A percentile compares a stretch with the other conserved stretches of the same genome.
Conservation (phyloP, 306 rosid genomes). For the Lathyrus aphaca region DNA sequence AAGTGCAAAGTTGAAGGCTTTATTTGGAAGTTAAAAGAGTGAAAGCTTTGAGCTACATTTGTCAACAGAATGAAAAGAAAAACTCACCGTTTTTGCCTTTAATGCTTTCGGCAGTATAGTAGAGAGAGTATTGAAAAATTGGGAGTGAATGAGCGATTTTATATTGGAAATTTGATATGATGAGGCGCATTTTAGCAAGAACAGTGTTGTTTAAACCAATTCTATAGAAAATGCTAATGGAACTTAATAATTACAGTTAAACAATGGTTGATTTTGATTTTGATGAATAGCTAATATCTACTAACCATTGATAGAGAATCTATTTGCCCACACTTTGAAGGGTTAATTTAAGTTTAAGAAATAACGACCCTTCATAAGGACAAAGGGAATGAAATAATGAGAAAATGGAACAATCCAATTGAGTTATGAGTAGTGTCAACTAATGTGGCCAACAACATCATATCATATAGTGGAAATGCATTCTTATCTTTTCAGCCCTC, state of each 20-base stretch:
- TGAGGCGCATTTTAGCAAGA: neutral
- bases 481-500: constrained; percentile 53
- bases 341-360: constrained; percentile 8
- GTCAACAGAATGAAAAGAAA: constrained; percentile 38
- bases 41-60: constrained; percentile 44
- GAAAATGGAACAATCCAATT: constrained; percentile 37
- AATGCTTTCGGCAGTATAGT: constrained; percentile 10
- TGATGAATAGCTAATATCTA: neutral
- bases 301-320: neutral
- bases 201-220: neutral
- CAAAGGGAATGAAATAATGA: neutral
- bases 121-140: constrained; percentile 15
- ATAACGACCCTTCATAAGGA: neutral
- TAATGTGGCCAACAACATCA: constrained; percentile 82
- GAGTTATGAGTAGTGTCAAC: constrained; percentile 56
- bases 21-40: constrained; percentile 30
- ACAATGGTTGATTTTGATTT: neutral
- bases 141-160: constrained; percentile 19
- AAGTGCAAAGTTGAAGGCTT: constrained; percentile 46
- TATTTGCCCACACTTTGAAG: neutral
- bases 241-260: too few relatives aligned
- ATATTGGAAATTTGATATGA: constrained; percentile 5
- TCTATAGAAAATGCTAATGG: too few relatives aligned
- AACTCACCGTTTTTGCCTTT: constrained; percentile 19
- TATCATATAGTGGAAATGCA: constrained; percentile 57